Evolutionary conservation across 2,329 filamentous ascomycete genomes (phyloP).

Genomic region (Apiospora marii): DNA sequence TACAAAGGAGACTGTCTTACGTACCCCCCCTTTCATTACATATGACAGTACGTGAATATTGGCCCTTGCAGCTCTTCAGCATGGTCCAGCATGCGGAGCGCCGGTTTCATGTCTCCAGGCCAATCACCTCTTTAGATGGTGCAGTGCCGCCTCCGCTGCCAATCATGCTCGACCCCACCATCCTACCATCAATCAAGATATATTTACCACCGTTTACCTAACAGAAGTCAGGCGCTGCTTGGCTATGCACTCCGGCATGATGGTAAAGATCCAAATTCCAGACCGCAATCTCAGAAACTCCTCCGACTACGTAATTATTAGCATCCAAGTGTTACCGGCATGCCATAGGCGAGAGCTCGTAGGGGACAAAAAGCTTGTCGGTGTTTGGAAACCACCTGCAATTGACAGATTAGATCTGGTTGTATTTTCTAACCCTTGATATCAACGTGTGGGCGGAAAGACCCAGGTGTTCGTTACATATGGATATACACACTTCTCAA

Average conservation of each 20-base stretch:
- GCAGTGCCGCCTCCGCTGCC: conserved; percentile 6
- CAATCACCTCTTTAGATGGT: not conserved
- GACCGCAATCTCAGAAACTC: not conserved
- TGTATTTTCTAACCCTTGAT: not conserved
- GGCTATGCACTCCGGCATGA: not conserved
- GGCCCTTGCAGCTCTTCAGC: conserved; percentile 17
- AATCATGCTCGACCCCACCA: conserved; percentile 15
- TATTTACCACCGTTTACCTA: conserved; percentile 7
- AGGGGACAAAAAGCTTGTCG: not conserved
- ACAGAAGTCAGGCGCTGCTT: not conserved
- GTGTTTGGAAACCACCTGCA: not conserved
- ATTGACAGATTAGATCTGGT: not conserved
- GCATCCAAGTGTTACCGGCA: not conserved
- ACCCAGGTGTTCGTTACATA: not conserved
- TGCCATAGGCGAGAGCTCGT: too few species aligned
- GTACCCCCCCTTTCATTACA: conserved; percentile 11
- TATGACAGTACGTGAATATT: not conserved
- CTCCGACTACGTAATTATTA: conserved; percentile 3
- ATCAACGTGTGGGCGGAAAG: not conserved
- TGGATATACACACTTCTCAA: not conserved
- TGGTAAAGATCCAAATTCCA: not conserved
- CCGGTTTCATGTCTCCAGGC: conserved; percentile 1
- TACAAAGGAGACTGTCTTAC: not conserved
- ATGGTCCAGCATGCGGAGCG: not conserved
- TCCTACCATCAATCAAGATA: conserved; percentile 1